These are phyloP conservation scores for Fusarium sp. DNA, from an alignment of 2,329 filamentous ascomycete genomes.

Conservation along the genomic window DNA sequence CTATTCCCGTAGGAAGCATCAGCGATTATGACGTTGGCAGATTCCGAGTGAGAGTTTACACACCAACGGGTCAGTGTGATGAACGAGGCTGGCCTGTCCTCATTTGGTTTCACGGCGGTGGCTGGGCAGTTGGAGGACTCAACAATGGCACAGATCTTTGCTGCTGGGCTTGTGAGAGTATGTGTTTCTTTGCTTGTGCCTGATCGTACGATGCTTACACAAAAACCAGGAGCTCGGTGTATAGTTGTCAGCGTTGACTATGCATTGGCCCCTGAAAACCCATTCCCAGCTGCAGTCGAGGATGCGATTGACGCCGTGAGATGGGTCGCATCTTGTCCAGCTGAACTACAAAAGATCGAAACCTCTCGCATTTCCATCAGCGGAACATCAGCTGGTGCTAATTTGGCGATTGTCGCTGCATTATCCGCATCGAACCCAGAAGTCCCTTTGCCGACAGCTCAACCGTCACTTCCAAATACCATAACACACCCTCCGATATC, in stretches of 20 bases:
- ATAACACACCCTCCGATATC: conserved; percentile 16
- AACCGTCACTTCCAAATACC: conserved; percentile 23
- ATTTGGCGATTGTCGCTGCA: conserved; percentile 41
- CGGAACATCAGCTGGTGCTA: conserved; percentile 48
- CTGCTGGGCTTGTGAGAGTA: conserved; percentile 48
- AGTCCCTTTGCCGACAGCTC: conserved; percentile 29
- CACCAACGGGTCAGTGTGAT: conserved; percentile 42
- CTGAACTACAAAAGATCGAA: conserved; percentile 44
- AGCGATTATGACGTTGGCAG: conserved; percentile 44
- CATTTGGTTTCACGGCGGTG: conserved; percentile 56
- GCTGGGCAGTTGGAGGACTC: conserved; percentile 53
- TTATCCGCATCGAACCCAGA: conserved; percentile 34
- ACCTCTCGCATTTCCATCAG: conserved; percentile 45
- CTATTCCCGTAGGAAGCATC: conserved; percentile 46
- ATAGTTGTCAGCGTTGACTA: conserved; percentile 51
- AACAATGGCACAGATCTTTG: conserved; percentile 51
- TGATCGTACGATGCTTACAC: conserved; percentile 5
- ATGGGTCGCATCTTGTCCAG: conserved; percentile 44
- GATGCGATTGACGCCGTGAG: conserved; percentile 49
- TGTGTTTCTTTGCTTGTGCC: not conserved
- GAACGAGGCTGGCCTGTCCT: conserved; percentile 51
- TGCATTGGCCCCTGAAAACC: conserved; percentile 52
- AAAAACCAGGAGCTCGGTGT: conserved; percentile 37
- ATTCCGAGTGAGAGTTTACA: conserved; percentile 50
- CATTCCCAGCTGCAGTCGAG: conserved; percentile 51